A percentile compares a stretch with the other conserved stretches of the same genome.
phyloP scores from a whole-genome alignment of 1,139 yeast genomes.

The Yamadazyma siamensis region DNA sequence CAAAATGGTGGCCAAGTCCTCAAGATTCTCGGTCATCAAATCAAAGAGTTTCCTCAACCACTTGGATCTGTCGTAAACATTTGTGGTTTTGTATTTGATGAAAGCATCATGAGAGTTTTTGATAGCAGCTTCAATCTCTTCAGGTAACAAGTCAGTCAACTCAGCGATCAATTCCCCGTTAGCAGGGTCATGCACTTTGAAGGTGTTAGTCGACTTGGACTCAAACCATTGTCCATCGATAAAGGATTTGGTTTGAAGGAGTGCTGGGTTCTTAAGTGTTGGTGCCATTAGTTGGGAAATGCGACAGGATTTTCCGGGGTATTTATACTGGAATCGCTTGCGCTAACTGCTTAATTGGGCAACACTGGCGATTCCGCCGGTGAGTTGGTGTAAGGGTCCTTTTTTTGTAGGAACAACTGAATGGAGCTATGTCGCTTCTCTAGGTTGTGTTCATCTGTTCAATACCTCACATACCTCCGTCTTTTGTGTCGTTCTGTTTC shows the following conservation, averaged over 20 bases:
- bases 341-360: background rate
- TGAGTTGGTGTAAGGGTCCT: too few relatives aligned
- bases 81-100: constrained; percentile 50
- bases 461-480: too few relatives aligned
- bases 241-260: constrained; percentile 56
- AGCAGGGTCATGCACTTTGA: constrained; percentile 76
- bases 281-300: constrained; percentile 5
- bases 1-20: constrained; percentile 40
- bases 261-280: constrained; percentile 49
- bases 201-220: constrained; percentile 49
- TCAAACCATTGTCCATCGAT: constrained; percentile 72
- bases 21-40: constrained; percentile 38
- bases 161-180: constrained; percentile 54
- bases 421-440: too few relatives aligned
- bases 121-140: constrained; percentile 59
- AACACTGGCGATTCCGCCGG: too few relatives aligned
- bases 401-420: too few relatives aligned
- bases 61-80: constrained; percentile 63
- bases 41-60: constrained; percentile 58
- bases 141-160: constrained; percentile 55
- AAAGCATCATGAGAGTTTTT: constrained; percentile 61
- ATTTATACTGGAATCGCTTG: background rate
- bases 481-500: too few relatives aligned
- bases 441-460: too few relatives aligned
- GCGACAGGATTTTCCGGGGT: background rate